phyloP scores from a whole-genome alignment of 2,329 filamentous ascomycete species.

The Apiospora aurea region DNA sequence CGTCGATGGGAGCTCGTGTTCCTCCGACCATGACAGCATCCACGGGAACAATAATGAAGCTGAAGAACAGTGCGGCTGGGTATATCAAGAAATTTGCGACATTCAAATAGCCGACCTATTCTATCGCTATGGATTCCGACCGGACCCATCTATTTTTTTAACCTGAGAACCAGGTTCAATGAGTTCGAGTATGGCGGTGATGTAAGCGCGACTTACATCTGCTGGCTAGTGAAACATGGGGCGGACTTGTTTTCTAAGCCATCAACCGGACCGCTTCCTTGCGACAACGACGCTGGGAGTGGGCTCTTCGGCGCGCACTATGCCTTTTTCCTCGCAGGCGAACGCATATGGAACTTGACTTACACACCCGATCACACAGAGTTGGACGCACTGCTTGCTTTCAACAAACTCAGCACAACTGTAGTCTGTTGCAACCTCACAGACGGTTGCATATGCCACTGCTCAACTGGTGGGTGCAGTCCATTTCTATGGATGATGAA shows the following conservation, averaged over 20 bases:
- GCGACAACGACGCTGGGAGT: neutral
- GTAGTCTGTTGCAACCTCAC: neutral
- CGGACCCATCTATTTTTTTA: neutral
- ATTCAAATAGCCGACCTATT: neutral
- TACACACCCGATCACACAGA: neutral
- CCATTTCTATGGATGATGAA: constrained; percentile 25
- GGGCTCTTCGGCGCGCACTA: constrained; percentile 16
- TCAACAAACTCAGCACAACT: neutral
- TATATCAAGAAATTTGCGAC: constrained; percentile 7
- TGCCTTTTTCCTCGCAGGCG: neutral
- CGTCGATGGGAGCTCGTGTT: too few relatives aligned
- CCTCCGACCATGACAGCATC: neutral
- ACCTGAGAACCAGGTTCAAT: neutral
- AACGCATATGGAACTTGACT: too few relatives aligned
- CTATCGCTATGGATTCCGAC: constrained; percentile 23
- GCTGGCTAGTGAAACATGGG: constrained; percentile 23
- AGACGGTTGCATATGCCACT: constrained; percentile 23
- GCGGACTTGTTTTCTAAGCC: neutral
- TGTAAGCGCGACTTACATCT: neutral
- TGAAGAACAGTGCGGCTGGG: neutral
- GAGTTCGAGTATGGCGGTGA: too few relatives aligned
- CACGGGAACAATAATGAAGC: neutral
- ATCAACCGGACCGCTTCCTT: neutral
- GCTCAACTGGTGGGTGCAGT: constrained; percentile 19
- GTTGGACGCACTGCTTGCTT: neutral